phyloP scores from a whole-genome alignment of 2,329 filamentous ascomycete genomes.

The Endoconidiophora polonica region DNA sequence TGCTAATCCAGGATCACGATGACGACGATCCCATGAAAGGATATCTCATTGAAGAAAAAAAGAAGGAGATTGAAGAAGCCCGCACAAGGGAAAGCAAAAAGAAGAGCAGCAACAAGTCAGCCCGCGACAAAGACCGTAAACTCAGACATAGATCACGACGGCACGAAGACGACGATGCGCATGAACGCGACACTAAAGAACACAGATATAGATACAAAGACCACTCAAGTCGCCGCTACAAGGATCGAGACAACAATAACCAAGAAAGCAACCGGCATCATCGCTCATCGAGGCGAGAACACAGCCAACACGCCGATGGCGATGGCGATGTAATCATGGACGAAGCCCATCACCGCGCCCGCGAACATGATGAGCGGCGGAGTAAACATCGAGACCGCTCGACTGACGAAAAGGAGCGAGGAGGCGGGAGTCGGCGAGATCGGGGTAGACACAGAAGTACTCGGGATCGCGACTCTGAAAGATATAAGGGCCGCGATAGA shows the following conservation, averaged over 20 bases:
- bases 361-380: conserved; percentile 10
- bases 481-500: conserved; percentile 16
- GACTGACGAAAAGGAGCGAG: not conserved
- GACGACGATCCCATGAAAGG: conserved; percentile 97
- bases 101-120: conserved; percentile 25
- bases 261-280: conserved; percentile 21
- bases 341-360: conserved; percentile 19
- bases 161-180: not conserved
- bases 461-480: not conserved
- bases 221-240: not conserved
- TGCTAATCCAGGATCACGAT: conserved; percentile 64
- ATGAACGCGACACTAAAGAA: not conserved
- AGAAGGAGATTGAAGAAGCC: conserved; percentile 65
- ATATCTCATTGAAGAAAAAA: conserved; percentile 79
- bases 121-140: conserved; percentile 7
- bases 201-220: conserved; percentile 17
- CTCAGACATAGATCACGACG: conserved; percentile 23
- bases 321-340: conserved; percentile 14
- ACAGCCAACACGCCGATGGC: conserved; percentile 9
- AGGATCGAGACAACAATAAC: not conserved
- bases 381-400: conserved; percentile 11
- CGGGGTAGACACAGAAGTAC: not conserved
- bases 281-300: conserved; percentile 21
- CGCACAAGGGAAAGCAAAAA: conserved; percentile 31
- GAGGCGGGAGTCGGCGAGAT: not conserved